Percentiles rank a stretch among this genome's conserved stretches.
Conservation (phyloP, 179 eudicot species). For the Vitellaria paradoxa region DNA sequence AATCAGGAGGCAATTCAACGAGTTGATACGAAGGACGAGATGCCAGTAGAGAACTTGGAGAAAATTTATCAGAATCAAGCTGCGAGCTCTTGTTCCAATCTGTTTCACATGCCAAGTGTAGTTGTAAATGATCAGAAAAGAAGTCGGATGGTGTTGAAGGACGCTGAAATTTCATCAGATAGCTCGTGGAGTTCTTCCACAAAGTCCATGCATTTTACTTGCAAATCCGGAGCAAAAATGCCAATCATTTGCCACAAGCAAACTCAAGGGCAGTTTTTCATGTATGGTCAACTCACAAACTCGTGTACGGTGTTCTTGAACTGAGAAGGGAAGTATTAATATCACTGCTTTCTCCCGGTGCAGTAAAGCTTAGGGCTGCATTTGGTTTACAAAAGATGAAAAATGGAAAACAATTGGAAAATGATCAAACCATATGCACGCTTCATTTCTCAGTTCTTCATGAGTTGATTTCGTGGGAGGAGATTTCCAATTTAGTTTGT, state of each 20-base stretch:
- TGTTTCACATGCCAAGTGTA: slow-evolving; percentile 27
- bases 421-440: no score
- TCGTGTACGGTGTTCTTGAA: slow-evolving; percentile 55
- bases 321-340: slow-evolving; percentile 22
- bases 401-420: no score
- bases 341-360: slow-evolving; percentile 4
- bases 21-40: slow-evolving; percentile 20
- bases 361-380: background rate
- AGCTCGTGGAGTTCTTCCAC: slow-evolving; percentile 27
- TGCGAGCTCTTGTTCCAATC: slow-evolving; percentile 20
- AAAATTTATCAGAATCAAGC: slow-evolving; percentile 28
- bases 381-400: no score
- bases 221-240: slow-evolving; percentile 42
- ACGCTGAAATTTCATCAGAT: slow-evolving; percentile 37
- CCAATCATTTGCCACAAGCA: slow-evolving; percentile 42
- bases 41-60: slow-evolving; percentile 27
- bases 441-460: no score
- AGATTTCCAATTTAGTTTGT: no score
- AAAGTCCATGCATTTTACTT: slow-evolving; percentile 31
- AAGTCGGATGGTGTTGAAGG: slow-evolving; percentile 44
- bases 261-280: slow-evolving; percentile 39
- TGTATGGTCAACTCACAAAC: slow-evolving; percentile 40
- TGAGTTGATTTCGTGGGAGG: no score
- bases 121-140: slow-evolving; percentile 34
- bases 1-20: slow-evolving; percentile 12